phyloP scores from a whole-genome alignment of 805 yeast species.

The Blastobotrys parvus region DNA sequence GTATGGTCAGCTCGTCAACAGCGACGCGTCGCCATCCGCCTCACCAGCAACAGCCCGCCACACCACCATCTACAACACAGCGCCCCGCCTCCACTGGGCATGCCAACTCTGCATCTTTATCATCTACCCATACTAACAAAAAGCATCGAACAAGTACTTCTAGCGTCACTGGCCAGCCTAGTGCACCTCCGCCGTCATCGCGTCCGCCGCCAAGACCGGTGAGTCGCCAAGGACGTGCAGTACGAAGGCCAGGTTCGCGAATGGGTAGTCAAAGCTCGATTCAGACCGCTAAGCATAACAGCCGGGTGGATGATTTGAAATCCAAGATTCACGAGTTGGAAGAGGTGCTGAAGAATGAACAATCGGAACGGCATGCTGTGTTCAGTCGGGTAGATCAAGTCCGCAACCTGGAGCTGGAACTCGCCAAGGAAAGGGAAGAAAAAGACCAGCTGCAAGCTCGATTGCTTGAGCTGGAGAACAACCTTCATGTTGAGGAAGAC shows the following conservation, averaged over 20 bases:
- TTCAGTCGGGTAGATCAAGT: slow-evolving; percentile 16
- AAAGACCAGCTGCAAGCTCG: slow-evolving; percentile 6
- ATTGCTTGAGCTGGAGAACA: not conserved
- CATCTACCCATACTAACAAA: not conserved
- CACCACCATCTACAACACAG: not conserved
- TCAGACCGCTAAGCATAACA: slow-evolving; percentile 8
- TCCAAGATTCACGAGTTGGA: slow-evolving; percentile 23
- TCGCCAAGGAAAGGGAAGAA: slow-evolving; percentile 15
- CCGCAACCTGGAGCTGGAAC: slow-evolving; percentile 14
- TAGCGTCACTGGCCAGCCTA: not conserved
- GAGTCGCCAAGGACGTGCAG: slow-evolving; percentile 8
- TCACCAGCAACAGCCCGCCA: not conserved
- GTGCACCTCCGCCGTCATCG: not conserved
- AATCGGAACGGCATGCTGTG: slow-evolving; percentile 17
- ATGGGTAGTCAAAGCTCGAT: slow-evolving; percentile 11
- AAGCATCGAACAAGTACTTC: not conserved
- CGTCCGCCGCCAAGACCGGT: slow-evolving; percentile 10
- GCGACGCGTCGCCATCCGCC: not conserved
- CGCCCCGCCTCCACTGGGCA: slow-evolving; percentile 3
- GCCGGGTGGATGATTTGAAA: slow-evolving; percentile 21
- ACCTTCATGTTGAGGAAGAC: not conserved
- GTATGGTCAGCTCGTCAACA: not conserved
- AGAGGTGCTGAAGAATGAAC: slow-evolving; percentile 19
- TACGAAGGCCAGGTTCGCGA: slow-evolving; percentile 15
- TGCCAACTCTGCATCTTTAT: slow-evolving; percentile 5